Evolutionary conservation across 208 protist species (phyloP), one percentile per base, ranked within the genome.

Genomic region (Trypanosoma vivax): DNA sequence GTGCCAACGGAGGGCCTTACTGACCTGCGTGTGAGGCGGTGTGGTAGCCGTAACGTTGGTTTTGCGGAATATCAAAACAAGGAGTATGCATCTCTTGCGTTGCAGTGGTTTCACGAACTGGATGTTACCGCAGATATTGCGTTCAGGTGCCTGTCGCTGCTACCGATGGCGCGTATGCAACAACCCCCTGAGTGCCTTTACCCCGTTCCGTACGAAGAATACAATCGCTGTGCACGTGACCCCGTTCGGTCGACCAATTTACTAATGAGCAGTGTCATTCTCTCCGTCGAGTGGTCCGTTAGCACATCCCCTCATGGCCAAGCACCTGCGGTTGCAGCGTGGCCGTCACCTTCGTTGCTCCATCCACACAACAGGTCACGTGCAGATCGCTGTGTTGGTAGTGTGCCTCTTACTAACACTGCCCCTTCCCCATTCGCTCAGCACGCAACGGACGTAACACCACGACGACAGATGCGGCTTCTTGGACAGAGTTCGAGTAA

Each of bases 31-130:
- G 76, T 82, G 21, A 84, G 79, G 69, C 60, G 64, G 1, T 57
- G 41, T 50, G 60, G 52, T 30, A 54, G 75, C 19, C 54, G 52
- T 18, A 55, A 82, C 47, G 64, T 81, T 5, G 80, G 64, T 31
- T 88, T 88, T 56, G 80, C 64, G 14, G 70, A 73, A 14, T 88
- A 88, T 55, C 50, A 70, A 33, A 71, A 47, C 16, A 9, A 19
- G 10, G 67, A 65, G 2, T 21, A 46, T 24, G 76, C 80, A 2
- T 47, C 43, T 2, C 43, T 40, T 2, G 76, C 80, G 10, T 48
- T 83, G 39, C 23, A 49, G 54, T 88, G 80, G 80, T 79, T 88
- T 50, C 31, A 70, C 10, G 31, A 34, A 34, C 30, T 73, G 6
- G 42, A 25, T 1, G 47, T 65, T 2, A 58, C 65, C 0, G 48